Conservation (phyloP, 805 yeast species). For the Saturnispora kantuleensis region DNA sequence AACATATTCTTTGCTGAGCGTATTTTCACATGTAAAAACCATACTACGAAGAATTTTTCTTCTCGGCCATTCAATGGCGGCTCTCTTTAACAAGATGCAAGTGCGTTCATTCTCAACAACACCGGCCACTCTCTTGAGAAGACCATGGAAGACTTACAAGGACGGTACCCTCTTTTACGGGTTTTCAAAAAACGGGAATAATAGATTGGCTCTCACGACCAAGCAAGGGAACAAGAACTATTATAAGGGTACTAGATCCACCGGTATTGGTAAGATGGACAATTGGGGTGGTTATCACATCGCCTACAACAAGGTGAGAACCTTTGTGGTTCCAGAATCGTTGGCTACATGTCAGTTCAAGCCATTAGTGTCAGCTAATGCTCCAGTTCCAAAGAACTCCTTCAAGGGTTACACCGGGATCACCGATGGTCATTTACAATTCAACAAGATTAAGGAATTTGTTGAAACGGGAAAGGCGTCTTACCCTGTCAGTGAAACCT, state of each 20-base stretch:
- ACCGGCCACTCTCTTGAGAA: constrained; percentile 37
- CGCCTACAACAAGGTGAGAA: constrained; percentile 79
- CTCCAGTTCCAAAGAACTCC: constrained; percentile 59
- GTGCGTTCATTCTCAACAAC: constrained; percentile 10
- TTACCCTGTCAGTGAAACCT: constrained; percentile 20
- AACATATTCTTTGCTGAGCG: background rate
- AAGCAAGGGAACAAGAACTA: constrained; percentile 90
- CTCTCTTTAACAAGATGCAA: background rate
- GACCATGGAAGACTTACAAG: constrained; percentile 83
- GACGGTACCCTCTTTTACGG: constrained; percentile 87
- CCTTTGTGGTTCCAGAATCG: constrained; percentile 73
- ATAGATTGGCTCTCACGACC: constrained; percentile 74
- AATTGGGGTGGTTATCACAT: constrained; percentile 60
- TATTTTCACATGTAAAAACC: background rate
- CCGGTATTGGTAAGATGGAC: constrained; percentile 72
- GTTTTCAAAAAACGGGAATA: constrained; percentile 63
- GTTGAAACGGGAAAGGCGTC: constrained; percentile 60
- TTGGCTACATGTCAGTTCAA: constrained; percentile 33
- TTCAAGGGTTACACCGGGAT: constrained; percentile 61
- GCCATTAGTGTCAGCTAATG: constrained; percentile 69
- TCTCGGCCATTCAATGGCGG: too few species aligned
- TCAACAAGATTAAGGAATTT: constrained; percentile 64
- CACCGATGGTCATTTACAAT: constrained; percentile 61
- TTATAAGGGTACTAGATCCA: constrained; percentile 94
- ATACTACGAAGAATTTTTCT: background rate